These are phyloP conservation scores for Saccharomycopsis microspora DNA, from an alignment of 805 yeast genomes.

Conservation along the genomic window DNA sequence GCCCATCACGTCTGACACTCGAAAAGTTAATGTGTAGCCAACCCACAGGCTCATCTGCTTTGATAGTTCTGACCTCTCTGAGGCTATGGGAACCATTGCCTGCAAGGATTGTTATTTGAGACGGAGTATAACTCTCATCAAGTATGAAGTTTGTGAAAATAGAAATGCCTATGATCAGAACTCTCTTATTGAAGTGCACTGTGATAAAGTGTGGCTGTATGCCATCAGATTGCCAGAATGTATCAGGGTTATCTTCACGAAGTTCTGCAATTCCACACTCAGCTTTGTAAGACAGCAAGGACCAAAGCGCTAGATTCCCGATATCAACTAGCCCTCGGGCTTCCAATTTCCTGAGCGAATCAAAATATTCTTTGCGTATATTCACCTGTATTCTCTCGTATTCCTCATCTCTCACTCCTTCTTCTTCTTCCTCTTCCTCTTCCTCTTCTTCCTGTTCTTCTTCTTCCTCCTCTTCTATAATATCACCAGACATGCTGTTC, in stretches of 20 bases:
- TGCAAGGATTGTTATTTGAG: slow-evolving; percentile 48
- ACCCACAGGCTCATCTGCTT: slow-evolving; percentile 58
- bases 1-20: slow-evolving; percentile 40
- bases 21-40: slow-evolving; percentile 63
- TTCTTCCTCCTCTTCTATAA: slow-evolving; percentile 7
- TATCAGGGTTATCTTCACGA: slow-evolving; percentile 57
- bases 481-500: neutral
- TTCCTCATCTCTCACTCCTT: slow-evolving; percentile 10
- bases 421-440: slow-evolving; percentile 12
- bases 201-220: slow-evolving; percentile 75
- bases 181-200: slow-evolving; percentile 69
- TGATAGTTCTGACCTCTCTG: slow-evolving; percentile 49
- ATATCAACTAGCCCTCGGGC: slow-evolving; percentile 55
- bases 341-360: slow-evolving; percentile 38
- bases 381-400: slow-evolving; percentile 1
- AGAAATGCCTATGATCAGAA: slow-evolving; percentile 54
- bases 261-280: slow-evolving; percentile 66
- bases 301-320: slow-evolving; percentile 77
- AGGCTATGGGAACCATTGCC: slow-evolving; percentile 77
- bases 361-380: slow-evolving; percentile 4
- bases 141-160: slow-evolving; percentile 56
- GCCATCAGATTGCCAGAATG: slow-evolving; percentile 95
- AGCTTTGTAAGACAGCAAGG: slow-evolving; percentile 61
- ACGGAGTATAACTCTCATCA: slow-evolving; percentile 93
- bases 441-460: slow-evolving; percentile 14